Base-by-base conservation (phyloP, 495 filamentous ascomycete species). In the Rhizodiscina lignyota region DNA sequence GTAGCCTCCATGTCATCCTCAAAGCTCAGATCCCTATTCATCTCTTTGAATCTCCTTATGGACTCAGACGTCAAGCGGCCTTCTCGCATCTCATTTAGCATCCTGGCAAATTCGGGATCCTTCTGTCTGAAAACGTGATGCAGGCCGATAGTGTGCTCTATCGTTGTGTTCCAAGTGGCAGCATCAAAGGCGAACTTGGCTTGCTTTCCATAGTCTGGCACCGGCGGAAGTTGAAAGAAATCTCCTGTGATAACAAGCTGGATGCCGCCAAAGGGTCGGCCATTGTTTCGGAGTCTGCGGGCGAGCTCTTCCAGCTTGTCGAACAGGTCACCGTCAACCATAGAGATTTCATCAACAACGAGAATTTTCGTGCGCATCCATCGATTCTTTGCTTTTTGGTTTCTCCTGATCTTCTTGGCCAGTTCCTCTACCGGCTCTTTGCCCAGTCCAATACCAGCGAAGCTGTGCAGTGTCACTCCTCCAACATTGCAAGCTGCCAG, bases 21-120 rank as follows among this genome's bases (percentile, higher is more conserved):
- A 41, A 79, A 82, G 10, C 63, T 44, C 5, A 94, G 60, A 1
- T 73, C 72, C 18, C 89, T 66, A 32, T 66, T 70, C 4, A 97
- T 67, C 3, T 60, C 58, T 39, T 64, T 64, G 60, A 97, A 97
- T 3, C 70, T 68, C 5, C 60, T 52, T 27, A 84, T 67, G 0
- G 87, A 91, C 5, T 64, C 49, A 8, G 72, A 61, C 18, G 65
- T 77, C 17, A 94, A 70, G 23, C 66, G 78, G 10, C 91, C 89
- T 26, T 96, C 61, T 31, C 89, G 72, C 86, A 97, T 93, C 55
- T 97, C 86, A 45, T 97, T 96, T 21, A 97, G 63, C 83, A 97
- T 96, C 3, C 68, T 62, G 4, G 89, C 89, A 51, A 97, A 97
- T 30, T 74, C 68, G 23, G 86, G 83, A 54, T 97, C 91, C 43